These are phyloP conservation scores for Talaromyces sp. DNA, from an alignment of 2,329 filamentous ascomycete genomes.

Conservation along the genomic window DNA sequence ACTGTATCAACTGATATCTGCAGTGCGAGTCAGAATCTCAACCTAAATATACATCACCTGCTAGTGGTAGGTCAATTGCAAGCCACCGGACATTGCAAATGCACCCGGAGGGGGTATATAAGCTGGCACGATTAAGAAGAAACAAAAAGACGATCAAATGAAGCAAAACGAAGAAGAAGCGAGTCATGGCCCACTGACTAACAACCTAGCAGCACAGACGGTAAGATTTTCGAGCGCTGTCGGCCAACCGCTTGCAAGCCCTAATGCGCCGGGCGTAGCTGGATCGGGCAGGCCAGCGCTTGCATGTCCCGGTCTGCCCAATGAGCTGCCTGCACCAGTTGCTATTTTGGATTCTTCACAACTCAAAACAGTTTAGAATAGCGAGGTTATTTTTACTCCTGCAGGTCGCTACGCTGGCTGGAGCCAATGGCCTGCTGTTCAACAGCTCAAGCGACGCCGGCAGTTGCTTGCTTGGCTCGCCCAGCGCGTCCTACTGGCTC, in stretches of 20 bases:
- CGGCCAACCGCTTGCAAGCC: background rate
- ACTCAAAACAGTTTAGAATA: background rate
- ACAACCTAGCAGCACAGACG: background rate
- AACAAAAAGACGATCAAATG: background rate
- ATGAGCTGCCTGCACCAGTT: background rate
- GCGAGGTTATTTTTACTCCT: background rate
- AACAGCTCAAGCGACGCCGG: background rate
- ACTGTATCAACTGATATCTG: background rate
- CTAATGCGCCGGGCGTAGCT: background rate
- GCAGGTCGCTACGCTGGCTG: background rate
- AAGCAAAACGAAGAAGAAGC: background rate
- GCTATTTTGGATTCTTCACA: slow-evolving; percentile 1
- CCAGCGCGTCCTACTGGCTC: background rate
- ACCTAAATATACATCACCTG: background rate
- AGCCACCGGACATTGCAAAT: background rate
- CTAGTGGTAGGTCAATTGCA: background rate
- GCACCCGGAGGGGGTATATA: background rate
- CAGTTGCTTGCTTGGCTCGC: background rate
- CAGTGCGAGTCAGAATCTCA: background rate
- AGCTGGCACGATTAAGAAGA: background rate
- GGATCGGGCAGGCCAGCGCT: background rate
- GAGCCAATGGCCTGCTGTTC: background rate
- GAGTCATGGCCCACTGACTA: background rate
- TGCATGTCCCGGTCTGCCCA: background rate
- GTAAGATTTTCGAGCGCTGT: background rate